Evolutionary conservation across 345 rosid genomes (phyloP), one percentile per base, ranked within the genome.

Genomic region (Arabidopsis arenosa): DNA sequence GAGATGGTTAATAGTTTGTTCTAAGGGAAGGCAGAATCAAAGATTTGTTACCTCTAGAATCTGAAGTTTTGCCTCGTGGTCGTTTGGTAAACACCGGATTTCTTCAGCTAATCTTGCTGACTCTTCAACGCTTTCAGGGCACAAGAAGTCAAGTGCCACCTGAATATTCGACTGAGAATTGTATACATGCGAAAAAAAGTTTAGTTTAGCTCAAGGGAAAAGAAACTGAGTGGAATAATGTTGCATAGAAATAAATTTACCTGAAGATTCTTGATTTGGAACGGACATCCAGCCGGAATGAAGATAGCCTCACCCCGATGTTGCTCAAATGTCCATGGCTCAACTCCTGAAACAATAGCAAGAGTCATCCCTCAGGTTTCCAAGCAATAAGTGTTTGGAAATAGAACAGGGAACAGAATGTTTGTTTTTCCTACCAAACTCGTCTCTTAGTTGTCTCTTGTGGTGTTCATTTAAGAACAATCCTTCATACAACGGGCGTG

Each of bases 281-380:
- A 95, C 43, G 96, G 98, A 80, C 98, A 92, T 59, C 99, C 97
- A 73, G 99, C 93, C 32, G 99, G 99, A 55, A 95, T 54, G 81
- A 95, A 95, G 56, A 95, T 80, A 57, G 99, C 97, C 78, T 95
- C 79, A 75, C 99, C 98, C 56, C 79, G 75, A 83, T 68, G 75
- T 73, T 95, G 99, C 55, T 89, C 87, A 82, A 89, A 85, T 17
- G 97, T 84, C 96, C 97, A 95, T 47, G 97, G 98, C 85, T 89
- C 98, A 43, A 95, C 87, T 75, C 98, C 99, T 95, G 84, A 72
- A 60, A 65, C 58, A 54, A 30, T 53, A 72, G 61, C 9, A 71
- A 41, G 55, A 30, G 21, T 32, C 61, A 64, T 39, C 39, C 26
- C 57, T 28, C 63, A 68, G 47, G 63, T 45, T 75, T 62, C 17